phyloP scores from a whole-genome alignment of 202 grass and related monocot genomes.

The Carex sylvatica region DNA sequence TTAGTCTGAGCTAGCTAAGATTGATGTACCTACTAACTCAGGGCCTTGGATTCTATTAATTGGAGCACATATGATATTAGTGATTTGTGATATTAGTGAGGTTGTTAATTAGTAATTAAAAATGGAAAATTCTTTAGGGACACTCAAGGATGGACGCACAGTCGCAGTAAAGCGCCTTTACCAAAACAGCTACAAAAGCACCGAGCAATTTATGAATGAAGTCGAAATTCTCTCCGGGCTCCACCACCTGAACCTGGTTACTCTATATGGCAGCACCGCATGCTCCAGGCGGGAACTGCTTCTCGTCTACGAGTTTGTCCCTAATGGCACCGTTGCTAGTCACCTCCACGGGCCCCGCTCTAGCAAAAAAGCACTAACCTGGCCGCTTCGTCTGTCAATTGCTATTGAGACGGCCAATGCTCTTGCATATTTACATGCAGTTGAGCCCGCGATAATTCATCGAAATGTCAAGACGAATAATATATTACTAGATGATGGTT shows the following conservation, averaged over 20 bases:
- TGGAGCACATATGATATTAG: background rate
- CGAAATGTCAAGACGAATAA: conserved; percentile 89
- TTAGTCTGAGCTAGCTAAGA: background rate
- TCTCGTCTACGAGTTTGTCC: conserved; percentile 68
- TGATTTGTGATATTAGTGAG: background rate
- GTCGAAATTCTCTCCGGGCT: conserved; percentile 72
- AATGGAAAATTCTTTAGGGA: conserved; percentile 36
- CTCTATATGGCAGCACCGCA: conserved; percentile 71
- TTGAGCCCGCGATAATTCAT: conserved; percentile 69
- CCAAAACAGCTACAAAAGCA: conserved; percentile 56
- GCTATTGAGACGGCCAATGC: conserved; percentile 89
- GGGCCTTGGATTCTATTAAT: background rate
- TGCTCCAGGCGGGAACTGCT: conserved; percentile 55
- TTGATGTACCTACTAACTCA: too few species aligned
- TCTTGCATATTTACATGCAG: conserved; percentile 61
- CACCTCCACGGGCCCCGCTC: conserved; percentile 58
- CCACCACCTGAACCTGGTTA: conserved; percentile 70
- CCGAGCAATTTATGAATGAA: conserved; percentile 91
- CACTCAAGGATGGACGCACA: conserved; percentile 61
- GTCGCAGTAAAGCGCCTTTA: conserved; percentile 88
- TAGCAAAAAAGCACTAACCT: conserved; percentile 40
- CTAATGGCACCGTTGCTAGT: conserved; percentile 84
- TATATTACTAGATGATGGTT: conserved; percentile 66
- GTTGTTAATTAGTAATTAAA: background rate
- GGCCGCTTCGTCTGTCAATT: conserved; percentile 63